Evolutionary conservation across 176 grass and related monocot genomes (phyloP).

Genomic region (Chrysopogon serrulatus): DNA sequence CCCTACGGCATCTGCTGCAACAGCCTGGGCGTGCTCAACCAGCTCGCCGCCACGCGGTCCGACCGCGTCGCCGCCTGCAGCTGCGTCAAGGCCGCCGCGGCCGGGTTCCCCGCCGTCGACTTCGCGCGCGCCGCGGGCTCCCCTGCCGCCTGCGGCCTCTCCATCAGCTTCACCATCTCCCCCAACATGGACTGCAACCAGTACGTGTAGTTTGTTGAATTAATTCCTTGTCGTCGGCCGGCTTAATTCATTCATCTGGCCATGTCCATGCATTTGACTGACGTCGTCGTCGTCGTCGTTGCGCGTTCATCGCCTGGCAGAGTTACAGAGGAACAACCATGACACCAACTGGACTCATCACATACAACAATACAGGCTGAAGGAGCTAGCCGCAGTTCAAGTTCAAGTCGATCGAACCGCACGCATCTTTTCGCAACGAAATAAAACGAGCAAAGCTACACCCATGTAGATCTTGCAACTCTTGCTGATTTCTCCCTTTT

Average conservation of each 20-base stretch:
- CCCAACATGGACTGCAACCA: constrained; percentile 51
- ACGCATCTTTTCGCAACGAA: not conserved
- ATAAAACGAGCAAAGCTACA: not conserved
- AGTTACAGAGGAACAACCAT: constrained; percentile 33
- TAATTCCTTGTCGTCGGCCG: too few species aligned
- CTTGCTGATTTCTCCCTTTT: not conserved
- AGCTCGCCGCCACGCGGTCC: constrained; percentile 14
- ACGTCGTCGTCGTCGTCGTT: not conserved
- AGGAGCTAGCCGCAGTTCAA: not conserved
- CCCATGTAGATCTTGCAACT: not conserved
- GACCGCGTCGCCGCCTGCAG: constrained; percentile 41
- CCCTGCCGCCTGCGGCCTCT: constrained; percentile 35
- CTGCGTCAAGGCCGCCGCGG: constrained; percentile 37
- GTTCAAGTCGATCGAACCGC: not conserved
- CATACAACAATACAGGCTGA: not conserved
- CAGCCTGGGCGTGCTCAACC: constrained; percentile 44
- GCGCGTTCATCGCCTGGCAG: not conserved
- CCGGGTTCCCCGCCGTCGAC: constrained; percentile 27
- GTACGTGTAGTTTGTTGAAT: too few species aligned
- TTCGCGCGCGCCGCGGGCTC: constrained; percentile 16
- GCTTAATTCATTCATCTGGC: too few species aligned
- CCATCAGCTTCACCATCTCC: constrained; percentile 41
- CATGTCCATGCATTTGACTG: not conserved
- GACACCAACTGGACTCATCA: not conserved
- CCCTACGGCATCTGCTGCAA: constrained; percentile 55